Base-by-base conservation (phyloP, 2,329 filamentous ascomycete genomes). In the Aspergillus vadensis region DNA sequence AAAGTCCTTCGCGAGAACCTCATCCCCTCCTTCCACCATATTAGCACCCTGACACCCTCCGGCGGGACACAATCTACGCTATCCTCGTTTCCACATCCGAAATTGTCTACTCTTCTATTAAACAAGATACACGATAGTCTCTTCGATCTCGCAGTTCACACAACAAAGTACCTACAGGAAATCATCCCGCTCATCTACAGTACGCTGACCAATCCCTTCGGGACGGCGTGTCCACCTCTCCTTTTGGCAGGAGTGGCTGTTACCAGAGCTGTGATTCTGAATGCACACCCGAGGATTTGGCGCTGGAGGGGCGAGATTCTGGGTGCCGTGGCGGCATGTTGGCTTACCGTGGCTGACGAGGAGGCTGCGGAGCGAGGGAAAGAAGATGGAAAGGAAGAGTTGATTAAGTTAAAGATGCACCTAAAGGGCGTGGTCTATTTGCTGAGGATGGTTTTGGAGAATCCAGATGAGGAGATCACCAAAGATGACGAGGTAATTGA, bases 201-300 rank as follows among this genome's bases (percentile, higher is more conserved):
- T 41, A 84, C 89, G 9, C 78, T 96, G 56, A 82, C 85, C 2
- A 87, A 92, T 69, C 87, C 91, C 0, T 91, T 95, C 70, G 83
- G 83, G 1, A 77, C 83, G 9, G 80, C 82, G 1, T 80, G 85
- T 63, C 79, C 83, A 1, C 76, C 80, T 0, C 77, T 88, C 1
- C 75, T 92, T 1, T 56, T 81, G 0, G 79, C 83, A 0, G 83
- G 86, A 0, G 73, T 83, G 2, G 72, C 79, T 17, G 81, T 86
- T 1, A 68, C 91, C 21, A 82, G 86, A 55, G 76, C 79, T 0
- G 77, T 89, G 14, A 77, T 96, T 10, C 66, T 82, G 12, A 87
- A 83, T 61, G 86, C 85, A 60, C 92, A 91, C 87, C 89, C 90
- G 10, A 82, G 91, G 4, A 78, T 96, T 5, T 75, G 79, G 54